Base-by-base conservation (phyloP, 768 basidiomycete genomes). In the Kwoniella sp. region DNA sequence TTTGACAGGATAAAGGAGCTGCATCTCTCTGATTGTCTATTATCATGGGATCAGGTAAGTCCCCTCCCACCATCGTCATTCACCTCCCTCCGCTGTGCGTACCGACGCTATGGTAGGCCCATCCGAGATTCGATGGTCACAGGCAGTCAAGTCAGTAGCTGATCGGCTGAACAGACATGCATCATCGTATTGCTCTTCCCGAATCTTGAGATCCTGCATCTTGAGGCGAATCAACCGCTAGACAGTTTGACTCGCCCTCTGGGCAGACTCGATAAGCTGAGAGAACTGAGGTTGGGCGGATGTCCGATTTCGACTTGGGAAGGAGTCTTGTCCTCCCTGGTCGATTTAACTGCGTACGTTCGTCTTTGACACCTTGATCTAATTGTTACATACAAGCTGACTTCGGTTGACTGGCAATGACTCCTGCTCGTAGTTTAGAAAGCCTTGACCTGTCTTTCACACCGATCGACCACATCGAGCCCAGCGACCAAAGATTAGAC, bases 41-140 rank as follows among this genome's bases (percentile, higher is more conserved):
- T 76, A 6, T 53, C 63, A 6, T 77, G 76, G 76, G 53, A 60
- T 36, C 73, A 79, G 44, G 76, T 77, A 24, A 51, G 74, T 33
- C 33, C 13, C 13, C 33, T n/a, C n/a, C n/a, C n/a, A n/a, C n/a
- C n/a, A n/a, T n/a, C n/a, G n/a, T n/a, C n/a, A n/a, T n/a, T n/a
- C n/a, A n/a, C n/a, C n/a, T n/a, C n/a, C n/a, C n/a, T n/a, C n/a
- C n/a, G n/a, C n/a, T n/a, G n/a, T n/a, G n/a, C n/a, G n/a, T n/a
- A n/a, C n/a, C n/a, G n/a, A n/a, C n/a, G n/a, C n/a, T 33, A 13
- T 33, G 33, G 13, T 5, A 33, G 33, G 13, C 33, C 33, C 7
- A 6, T 33, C 33, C 33, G 13, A 6, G 33, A 5, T 33, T 33
- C 13, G 33, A n/a, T n/a, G n/a, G n/a, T n/a, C n/a, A n/a, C n/a